phyloP scores from a whole-genome alignment of 257 asterid genomes.

The Lycium ferocissimum region DNA sequence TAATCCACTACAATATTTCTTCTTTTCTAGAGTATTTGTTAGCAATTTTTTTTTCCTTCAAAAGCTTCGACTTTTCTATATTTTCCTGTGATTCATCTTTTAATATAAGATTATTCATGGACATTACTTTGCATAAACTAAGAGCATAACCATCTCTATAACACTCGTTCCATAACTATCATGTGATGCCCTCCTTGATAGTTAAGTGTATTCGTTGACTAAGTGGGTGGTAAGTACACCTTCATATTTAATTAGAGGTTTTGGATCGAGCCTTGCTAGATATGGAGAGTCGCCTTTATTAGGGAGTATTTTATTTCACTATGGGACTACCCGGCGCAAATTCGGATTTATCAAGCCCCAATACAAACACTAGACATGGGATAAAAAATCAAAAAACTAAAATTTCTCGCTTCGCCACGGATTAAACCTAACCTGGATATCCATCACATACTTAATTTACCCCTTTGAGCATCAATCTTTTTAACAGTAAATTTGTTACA shows the following conservation, averaged over 20 bases:
- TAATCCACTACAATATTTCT: slow-evolving; percentile 12
- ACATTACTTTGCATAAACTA: neutral
- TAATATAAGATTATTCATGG: neutral
- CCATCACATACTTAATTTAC: too few species aligned
- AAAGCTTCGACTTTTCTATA: slow-evolving; percentile 6
- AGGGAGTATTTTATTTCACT: too few species aligned
- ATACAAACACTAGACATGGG: too few species aligned
- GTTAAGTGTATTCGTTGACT: neutral
- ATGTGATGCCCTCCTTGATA: too few species aligned
- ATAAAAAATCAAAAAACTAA: too few species aligned
- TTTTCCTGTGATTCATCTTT: neutral
- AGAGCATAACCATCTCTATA: neutral
- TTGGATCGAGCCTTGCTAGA: neutral
- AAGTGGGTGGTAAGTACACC: neutral
- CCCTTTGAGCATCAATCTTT: neutral
- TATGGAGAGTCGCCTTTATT: neutral
- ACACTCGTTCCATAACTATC: neutral
- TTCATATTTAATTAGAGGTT: neutral
- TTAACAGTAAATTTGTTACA: neutral
- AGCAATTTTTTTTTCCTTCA: neutral
- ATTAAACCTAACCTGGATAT: neutral
- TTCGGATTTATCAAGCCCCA: neutral
- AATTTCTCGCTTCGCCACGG: neutral
- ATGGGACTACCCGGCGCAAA: neutral
- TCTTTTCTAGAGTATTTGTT: neutral